These are phyloP conservation scores for Wallacemonas rigidus DNA, from an alignment of 208 protist genomes.

Conservation along the genomic window DNA sequence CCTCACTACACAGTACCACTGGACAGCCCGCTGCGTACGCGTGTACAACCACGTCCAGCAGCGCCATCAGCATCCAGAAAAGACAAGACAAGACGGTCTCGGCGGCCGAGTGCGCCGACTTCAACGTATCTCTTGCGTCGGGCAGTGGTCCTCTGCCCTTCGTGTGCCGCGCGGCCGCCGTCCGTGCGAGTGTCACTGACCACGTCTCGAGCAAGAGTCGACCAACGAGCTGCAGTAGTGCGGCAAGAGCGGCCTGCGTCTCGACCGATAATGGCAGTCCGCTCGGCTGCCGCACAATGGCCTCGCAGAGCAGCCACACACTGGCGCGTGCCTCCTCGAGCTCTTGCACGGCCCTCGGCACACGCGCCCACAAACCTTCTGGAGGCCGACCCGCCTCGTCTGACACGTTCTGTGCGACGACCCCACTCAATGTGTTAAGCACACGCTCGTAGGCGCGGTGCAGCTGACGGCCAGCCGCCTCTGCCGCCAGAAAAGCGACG, in stretches of 20 bases:
- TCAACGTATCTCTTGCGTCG: too few relatives aligned
- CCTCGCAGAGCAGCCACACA: constrained; percentile 16
- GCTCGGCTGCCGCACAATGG: background rate
- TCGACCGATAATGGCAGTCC: constrained; percentile 2
- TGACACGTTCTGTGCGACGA: too few relatives aligned
- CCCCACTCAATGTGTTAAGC: background rate
- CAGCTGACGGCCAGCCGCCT: constrained; percentile 4
- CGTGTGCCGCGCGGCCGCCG: background rate
- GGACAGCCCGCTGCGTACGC: constrained; percentile 32
- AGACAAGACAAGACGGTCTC: background rate
- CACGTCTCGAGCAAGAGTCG: background rate
- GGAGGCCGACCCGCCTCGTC: background rate
- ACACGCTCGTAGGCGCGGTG: constrained; percentile 7
- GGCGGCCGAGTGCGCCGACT: background rate
- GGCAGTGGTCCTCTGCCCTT: background rate
- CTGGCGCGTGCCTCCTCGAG: background rate
- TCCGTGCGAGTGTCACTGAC: background rate
- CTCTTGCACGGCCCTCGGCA: background rate
- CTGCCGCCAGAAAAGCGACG: constrained; percentile 4
- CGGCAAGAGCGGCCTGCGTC: background rate
- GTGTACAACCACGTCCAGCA: constrained; percentile 36
- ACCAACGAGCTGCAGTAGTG: background rate
- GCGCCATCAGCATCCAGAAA: constrained; percentile 1
- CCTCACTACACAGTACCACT: constrained; percentile 17
- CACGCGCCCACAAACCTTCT: background rate